Percentiles rank a stretch among this genome's conserved stretches.
Conservation (phyloP, 768 basidiomycete genomes). For the Leccinum variicolor region DNA sequence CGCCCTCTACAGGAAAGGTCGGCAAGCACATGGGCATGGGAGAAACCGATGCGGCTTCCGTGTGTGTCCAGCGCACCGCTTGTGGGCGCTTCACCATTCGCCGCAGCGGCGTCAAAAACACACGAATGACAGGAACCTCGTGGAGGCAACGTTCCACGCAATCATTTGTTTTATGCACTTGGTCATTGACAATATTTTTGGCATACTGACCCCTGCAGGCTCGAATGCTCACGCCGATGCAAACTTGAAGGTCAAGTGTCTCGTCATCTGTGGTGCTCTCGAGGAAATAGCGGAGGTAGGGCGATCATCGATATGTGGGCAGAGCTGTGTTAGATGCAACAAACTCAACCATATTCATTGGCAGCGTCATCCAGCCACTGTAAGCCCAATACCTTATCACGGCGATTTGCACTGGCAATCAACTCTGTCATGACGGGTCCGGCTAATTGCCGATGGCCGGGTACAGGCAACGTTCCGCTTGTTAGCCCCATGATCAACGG, state of each 20-base stretch:
- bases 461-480: neutral
- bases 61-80: too few species aligned
- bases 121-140: neutral
- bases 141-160: neutral
- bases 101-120: neutral
- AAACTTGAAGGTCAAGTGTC: too few species aligned
- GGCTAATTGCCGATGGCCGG: neutral
- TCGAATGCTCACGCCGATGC: neutral
- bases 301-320: neutral
- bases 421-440: neutral
- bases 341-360: neutral
- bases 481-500: neutral
- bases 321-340: neutral
- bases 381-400: neutral
- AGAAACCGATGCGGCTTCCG: neutral
- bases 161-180: constrained; percentile 1
- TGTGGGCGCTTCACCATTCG: neutral
- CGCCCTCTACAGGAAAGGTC: neutral
- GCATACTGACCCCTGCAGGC: neutral
- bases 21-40: neutral
- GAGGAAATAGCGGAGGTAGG: neutral
- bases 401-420: neutral
- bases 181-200: neutral
- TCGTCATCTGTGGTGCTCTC: neutral
- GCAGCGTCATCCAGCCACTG: neutral